Evolutionary conservation across 179 eudicot genomes (phyloP), one percentile per base, ranked within the genome.

Genomic region (Silene coronaria): DNA sequence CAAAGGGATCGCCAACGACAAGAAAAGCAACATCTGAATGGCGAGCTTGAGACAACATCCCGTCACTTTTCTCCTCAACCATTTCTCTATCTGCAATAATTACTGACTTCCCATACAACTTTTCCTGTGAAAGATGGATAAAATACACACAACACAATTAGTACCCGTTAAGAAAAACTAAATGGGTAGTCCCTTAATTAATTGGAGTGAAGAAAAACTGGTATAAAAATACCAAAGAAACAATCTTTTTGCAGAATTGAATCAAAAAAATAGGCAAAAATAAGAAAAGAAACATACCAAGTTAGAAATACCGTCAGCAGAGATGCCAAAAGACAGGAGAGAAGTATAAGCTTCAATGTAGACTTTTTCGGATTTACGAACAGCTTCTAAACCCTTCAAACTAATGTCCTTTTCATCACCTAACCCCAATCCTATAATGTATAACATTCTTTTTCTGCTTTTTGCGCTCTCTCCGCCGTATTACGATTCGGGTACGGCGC

Each of bases 271-370:
- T 19, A n/a, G 28, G 28, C 4, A n/a, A 62, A n/a, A n/a, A n/a
- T 4, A 21, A 59, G 12, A 17, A 63, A 28, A 9, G 14, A 14
- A 58, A 38, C 6, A 3, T 72, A 91, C 97, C 85, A 93, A 77
- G 51, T 85, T 84, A 58, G 90, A 87, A 36, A 90, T 85, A 71
- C 96, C 97, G 76, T 88, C 76, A 13, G 88, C 62, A 17, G 97
- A 79, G 81, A 91, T 79, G 5, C 97, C 97, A 62, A 90, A 91
- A 23, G 98, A 93, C 70, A 91, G 90, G 9, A 91, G 88, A 77
- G 98, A 93, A 74, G 98, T 93, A 82, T 93, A 93, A 70, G 97
- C 90, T 81, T 93, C 98, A 69, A 93, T 87, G 78, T 90, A 93
- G 1, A 93, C 83, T 72, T 86, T 89, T 4, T 78, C 57, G 71